Conservation (phyloP, 371 early-diverging fungal species). For the Mortierella sp. region DNA sequence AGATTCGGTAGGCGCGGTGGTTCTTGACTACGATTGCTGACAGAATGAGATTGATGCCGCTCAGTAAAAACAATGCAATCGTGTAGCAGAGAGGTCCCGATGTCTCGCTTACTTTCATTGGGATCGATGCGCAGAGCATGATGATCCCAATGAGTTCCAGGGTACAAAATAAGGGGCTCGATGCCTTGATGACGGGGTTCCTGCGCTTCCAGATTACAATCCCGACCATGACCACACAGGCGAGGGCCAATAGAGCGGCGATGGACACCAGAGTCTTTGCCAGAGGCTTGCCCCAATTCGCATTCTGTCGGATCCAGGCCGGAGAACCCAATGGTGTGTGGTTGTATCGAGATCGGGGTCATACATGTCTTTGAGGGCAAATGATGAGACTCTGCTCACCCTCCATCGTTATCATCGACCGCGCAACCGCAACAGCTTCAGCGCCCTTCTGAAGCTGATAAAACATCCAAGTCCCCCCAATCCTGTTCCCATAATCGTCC, state of each 20-base stretch:
- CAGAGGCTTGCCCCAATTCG: slow-evolving; percentile 7
- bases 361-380: background rate
- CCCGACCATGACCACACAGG: background rate
- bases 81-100: background rate
- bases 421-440: background rate
- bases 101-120: background rate
- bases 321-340: slow-evolving; percentile 16
- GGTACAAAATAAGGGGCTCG: slow-evolving; percentile 14
- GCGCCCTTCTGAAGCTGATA: slow-evolving; percentile 12
- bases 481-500: background rate
- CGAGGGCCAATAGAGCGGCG: background rate
- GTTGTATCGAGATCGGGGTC: background rate
- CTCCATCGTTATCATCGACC: background rate
- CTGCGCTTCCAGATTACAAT: slow-evolving; percentile 17
- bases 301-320: slow-evolving; percentile 12
- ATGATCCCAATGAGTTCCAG: slow-evolving; percentile 21
- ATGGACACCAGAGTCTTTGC: background rate
- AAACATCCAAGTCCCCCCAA: background rate
- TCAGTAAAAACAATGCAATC: background rate
- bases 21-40: slow-evolving; percentile 22
- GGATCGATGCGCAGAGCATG: background rate
- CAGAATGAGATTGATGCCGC: slow-evolving; percentile 10
- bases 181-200: slow-evolving; percentile 20
- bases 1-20: slow-evolving; percentile 13
- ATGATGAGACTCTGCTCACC: background rate